Base-by-base conservation (phyloP, 1,284 basidiomycete genomes). In the Naganishia sp. region DNA sequence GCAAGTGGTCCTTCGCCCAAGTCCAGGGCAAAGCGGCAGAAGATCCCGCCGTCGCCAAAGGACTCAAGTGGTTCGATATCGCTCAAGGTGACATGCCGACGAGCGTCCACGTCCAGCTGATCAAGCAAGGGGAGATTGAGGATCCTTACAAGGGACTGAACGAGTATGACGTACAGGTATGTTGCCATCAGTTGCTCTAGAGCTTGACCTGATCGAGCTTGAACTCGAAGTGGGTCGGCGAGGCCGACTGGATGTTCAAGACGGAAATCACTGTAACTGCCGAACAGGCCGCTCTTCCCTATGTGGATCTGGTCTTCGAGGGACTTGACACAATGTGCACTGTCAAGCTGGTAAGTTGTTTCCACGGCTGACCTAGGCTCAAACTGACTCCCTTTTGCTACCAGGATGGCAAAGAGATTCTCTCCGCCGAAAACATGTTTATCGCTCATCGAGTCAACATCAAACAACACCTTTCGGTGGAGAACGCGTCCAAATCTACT, bases 141-240 rank as follows among this genome's bases (percentile, higher is more conserved):
- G 89, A 95, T 78, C 90, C 91, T 39, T 89, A 88, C 76, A 76
- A 80, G 71, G 88, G 87, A 11, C 79, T 91, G 65, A 84, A 89
- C 68, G 92, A 95, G 77, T 92, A 89, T 87, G 87, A 90, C 71
- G 88, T 92, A 11, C 92, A 94, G 81, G 92, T 87, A 71, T 75
- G 78, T 72, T 6, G 74, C 59, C 44, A 11, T 31, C 7, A 54
- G 50, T 79, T 55, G 71, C 50, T 28, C 49, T 61, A 45, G 60
- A 46, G 15, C 45, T 64, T 25, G 48, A 44, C 13, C 61, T 45
- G 54, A 33, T 25, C 28, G 28, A 25, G 23, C 15, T 46, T n/a
- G 42, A 49, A 46, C 21, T 36, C 64, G 28, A 60, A 70, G 68
- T 66, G 92, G 92, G 82, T 94, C 55, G 90, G 90, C 28, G 92